Evolutionary conservation across 1,139 yeast species (phyloP).

Genomic region (Suzukiozyma palmioleophila): DNA sequence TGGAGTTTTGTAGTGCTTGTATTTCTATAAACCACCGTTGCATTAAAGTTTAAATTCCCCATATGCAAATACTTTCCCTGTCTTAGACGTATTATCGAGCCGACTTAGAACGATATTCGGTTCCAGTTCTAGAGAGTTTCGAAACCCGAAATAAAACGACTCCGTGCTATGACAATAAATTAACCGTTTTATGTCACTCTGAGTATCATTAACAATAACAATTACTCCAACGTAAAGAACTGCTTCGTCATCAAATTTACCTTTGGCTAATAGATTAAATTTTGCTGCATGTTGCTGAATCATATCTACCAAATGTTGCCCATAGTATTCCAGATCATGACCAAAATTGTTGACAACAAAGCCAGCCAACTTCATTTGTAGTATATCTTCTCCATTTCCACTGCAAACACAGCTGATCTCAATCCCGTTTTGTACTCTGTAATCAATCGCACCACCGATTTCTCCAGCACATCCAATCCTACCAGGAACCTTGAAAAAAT

Average conservation of each 20-base stretch:
- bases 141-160: slow-evolving; percentile 39
- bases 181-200: slow-evolving; percentile 13
- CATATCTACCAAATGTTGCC: slow-evolving; percentile 10
- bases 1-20: too few relatives aligned
- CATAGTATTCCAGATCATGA: slow-evolving; percentile 9
- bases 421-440: slow-evolving; percentile 4
- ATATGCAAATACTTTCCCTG: slow-evolving; percentile 23
- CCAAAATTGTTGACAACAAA: slow-evolving; percentile 16
- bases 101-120: slow-evolving; percentile 28
- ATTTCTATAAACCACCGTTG: too few relatives aligned
- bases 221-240: slow-evolving; percentile 32
- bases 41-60: slow-evolving; percentile 27
- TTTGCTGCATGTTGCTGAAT: slow-evolving; percentile 1
- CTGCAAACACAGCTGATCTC: slow-evolving; percentile 43
- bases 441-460: slow-evolving; percentile 41
- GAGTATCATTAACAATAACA: slow-evolving; percentile 16
- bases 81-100: slow-evolving; percentile 11
- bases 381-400: slow-evolving; percentile 55
- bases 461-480: slow-evolving; percentile 53
- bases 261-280: slow-evolving; percentile 2
- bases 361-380: slow-evolving; percentile 37
- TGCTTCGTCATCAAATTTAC: slow-evolving; percentile 2
- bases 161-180: slow-evolving; percentile 43
- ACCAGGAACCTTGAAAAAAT: slow-evolving; percentile 45
- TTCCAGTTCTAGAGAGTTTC: slow-evolving; percentile 7